A percentile compares a stretch with the other conserved stretches of the same genome.
Evolutionary conservation across 1,284 basidiomycete genomes (phyloP).

Genomic region (Moesziomyces parantarcticus): DNA sequence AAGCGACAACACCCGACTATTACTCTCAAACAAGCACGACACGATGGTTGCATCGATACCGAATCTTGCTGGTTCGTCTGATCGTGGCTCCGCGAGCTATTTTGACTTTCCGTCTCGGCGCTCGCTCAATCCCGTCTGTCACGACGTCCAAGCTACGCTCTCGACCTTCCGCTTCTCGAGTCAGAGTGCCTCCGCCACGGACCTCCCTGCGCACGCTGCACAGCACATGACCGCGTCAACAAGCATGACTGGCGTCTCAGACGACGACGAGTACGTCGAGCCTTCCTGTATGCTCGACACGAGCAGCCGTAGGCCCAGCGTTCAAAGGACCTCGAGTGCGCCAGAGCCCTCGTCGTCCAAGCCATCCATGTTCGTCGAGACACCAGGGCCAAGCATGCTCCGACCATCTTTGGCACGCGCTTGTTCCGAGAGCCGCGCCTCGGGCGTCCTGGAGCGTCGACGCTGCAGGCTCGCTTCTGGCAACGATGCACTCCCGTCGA

Average conservation of each 20-base stretch:
- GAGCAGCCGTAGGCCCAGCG: conserved; percentile 37
- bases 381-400: conserved; percentile 5
- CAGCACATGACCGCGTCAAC: neutral
- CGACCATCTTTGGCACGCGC: conserved; percentile 34
- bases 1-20: neutral
- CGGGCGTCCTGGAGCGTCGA: conserved; percentile 40
- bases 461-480: conserved; percentile 19
- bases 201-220: conserved; percentile 10
- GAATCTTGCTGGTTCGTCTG: conserved; percentile 9
- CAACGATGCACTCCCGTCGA: conserved; percentile 15
- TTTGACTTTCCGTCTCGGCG: conserved; percentile 19
- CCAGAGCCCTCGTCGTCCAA: conserved; percentile 33
- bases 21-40: neutral
- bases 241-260: neutral
- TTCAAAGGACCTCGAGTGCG: conserved; percentile 39
- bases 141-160: conserved; percentile 29
- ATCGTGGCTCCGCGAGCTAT: conserved; percentile 14
- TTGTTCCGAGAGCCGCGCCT: conserved; percentile 41
- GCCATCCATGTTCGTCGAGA: conserved; percentile 24
- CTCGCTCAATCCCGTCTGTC: conserved; percentile 21
- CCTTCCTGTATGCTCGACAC: conserved; percentile 16
- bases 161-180: conserved; percentile 39
- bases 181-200: conserved; percentile 4
- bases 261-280: conserved; percentile 30
- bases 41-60: conserved; percentile 30